Percentiles rank a stretch among this genome's conserved stretches.
Evolutionary conservation across 495 filamentous ascomycete species (phyloP).

Genomic region (Tuber microsphaerosporum): DNA sequence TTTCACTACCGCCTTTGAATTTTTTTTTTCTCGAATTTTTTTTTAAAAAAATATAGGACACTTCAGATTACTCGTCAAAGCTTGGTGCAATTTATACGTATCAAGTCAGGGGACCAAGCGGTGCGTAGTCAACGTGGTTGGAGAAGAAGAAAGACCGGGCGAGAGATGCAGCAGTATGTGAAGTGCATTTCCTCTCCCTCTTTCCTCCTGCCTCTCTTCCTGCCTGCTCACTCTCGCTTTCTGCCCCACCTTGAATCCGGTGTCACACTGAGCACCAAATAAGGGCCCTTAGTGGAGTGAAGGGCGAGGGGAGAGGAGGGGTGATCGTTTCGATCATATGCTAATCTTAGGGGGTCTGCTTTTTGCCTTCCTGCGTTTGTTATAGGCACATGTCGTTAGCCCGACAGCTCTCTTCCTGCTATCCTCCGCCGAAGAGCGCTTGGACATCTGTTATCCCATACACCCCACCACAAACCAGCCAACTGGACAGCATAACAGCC

Average conservation of each 20-base stretch:
- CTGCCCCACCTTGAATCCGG: neutral
- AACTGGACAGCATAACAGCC: neutral
- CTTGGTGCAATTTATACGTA: slow-evolving; percentile 50
- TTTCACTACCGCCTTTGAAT: neutral
- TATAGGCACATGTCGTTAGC: neutral
- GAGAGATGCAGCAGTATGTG: slow-evolving; percentile 34
- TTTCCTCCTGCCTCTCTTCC: neutral
- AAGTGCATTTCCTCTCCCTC: slow-evolving; percentile 6
- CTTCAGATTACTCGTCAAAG: slow-evolving; percentile 48
- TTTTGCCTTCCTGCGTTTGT: neutral
- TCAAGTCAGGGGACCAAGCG: slow-evolving; percentile 29
- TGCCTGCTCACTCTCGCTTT: neutral
- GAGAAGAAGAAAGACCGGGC: neutral
- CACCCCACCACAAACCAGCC: neutral
- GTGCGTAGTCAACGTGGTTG: slow-evolving; percentile 31
- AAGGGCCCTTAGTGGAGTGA: neutral
- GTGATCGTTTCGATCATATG: neutral
- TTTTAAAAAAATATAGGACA: slow-evolving; percentile 40
- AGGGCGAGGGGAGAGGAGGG: neutral
- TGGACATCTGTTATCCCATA: neutral
- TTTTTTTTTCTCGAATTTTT: neutral
- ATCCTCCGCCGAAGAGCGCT: neutral
- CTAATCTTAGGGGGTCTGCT: neutral
- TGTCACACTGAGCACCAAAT: neutral
- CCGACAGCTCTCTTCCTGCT: neutral